Evolutionary conservation across 768 basidiomycete genomes (phyloP).

Genomic region (Naganishia vishniacii): DNA sequence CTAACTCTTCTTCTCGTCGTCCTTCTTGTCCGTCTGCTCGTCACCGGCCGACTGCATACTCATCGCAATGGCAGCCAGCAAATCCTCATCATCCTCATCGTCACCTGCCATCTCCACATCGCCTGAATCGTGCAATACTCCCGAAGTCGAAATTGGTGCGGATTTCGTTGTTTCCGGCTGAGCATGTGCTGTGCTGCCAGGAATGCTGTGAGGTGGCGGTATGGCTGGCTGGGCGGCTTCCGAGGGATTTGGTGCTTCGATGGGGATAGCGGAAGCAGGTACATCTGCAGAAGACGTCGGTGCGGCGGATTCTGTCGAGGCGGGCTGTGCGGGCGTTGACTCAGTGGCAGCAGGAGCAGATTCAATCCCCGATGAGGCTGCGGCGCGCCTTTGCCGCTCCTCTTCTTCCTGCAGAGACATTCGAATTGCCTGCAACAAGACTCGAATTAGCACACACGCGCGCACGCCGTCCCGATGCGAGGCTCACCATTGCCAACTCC

Average conservation of each 20-base stretch:
- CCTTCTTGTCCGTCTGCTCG: slow-evolving; percentile 27
- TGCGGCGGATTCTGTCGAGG: slow-evolving; percentile 31
- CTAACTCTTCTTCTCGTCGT: slow-evolving; percentile 19
- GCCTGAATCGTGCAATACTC: slow-evolving; percentile 53
- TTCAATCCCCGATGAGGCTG: slow-evolving; percentile 40
- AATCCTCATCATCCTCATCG: slow-evolving; percentile 69
- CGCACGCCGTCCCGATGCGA: not conserved
- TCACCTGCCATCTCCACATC: slow-evolving; percentile 55
- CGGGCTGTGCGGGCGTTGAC: slow-evolving; percentile 22
- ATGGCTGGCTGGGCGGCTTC: slow-evolving; percentile 14
- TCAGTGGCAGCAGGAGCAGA: slow-evolving; percentile 49
- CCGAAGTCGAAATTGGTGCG: slow-evolving; percentile 28
- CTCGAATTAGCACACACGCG: not conserved
- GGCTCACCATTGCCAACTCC: slow-evolving; percentile 84
- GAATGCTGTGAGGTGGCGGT: slow-evolving; percentile 1
- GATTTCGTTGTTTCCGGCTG: slow-evolving; percentile 29
- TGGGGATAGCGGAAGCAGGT: slow-evolving; percentile 33
- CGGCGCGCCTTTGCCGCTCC: slow-evolving; percentile 69
- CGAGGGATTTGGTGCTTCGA: slow-evolving; percentile 12
- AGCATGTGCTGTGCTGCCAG: slow-evolving; percentile 10
- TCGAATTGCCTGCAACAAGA: slow-evolving; percentile 66
- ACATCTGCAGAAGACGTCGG: slow-evolving; percentile 25
- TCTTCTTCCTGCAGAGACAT: slow-evolving; percentile 86
- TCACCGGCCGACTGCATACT: slow-evolving; percentile 57
- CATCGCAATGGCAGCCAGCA: slow-evolving; percentile 85